phyloP scores from a whole-genome alignment of 78 protist species.

The Planoprotostelium fungivorum region DNA sequence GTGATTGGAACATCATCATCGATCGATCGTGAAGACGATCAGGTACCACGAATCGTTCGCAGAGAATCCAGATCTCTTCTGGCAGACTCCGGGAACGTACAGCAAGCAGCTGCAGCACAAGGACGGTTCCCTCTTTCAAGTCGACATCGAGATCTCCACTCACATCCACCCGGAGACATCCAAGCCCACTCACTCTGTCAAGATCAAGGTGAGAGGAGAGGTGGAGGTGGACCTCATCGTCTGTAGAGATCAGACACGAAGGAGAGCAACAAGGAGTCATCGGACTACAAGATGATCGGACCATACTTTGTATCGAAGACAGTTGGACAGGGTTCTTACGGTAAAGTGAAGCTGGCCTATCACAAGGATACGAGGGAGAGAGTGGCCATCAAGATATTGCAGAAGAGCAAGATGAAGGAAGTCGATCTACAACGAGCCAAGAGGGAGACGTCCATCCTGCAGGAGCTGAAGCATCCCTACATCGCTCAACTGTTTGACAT shows the following conservation, averaged over 20 bases:
- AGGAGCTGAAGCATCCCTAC: constrained; percentile 21
- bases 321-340: constrained; percentile 28
- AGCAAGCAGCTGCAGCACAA: constrained; percentile 23
- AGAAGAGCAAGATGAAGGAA: constrained; percentile 32
- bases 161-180: background rate
- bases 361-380: constrained; percentile 13
- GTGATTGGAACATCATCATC: background rate
- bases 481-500: constrained; percentile 28
- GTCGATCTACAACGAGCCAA: constrained; percentile 25
- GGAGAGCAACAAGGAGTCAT: background rate
- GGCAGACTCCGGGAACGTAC: background rate
- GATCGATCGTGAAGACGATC: background rate
- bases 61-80: background rate
- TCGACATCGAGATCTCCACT: constrained; percentile 22
- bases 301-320: constrained; percentile 33
- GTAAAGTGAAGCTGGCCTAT: constrained; percentile 28
- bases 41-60: background rate
- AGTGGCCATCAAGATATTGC: constrained; percentile 35
- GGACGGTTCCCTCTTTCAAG: constrained; percentile 38
- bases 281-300: constrained; percentile 26
- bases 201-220: constrained; percentile 11
- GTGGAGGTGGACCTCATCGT: background rate
- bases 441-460: constrained; percentile 38
- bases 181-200: background rate
- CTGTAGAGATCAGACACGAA: background rate